Conservation (phyloP, 1,284 basidiomycete genomes). For the Leccinum insolens region DNA sequence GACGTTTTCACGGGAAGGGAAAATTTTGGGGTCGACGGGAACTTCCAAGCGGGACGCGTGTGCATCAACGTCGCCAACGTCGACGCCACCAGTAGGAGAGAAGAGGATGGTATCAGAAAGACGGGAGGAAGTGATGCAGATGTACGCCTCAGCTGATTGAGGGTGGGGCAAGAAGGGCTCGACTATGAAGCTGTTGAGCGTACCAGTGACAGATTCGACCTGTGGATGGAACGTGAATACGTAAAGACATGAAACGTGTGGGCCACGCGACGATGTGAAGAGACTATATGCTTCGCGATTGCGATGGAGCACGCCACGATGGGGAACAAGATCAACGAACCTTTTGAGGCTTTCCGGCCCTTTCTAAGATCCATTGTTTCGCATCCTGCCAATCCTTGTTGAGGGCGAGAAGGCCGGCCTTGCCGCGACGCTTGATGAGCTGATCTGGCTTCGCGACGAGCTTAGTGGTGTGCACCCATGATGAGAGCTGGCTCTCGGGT, state of each 20-base stretch:
- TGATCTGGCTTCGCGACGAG: slow-evolving; percentile 96
- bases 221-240: slow-evolving; percentile 35
- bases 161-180: slow-evolving; percentile 98
- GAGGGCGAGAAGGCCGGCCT: slow-evolving; percentile 92
- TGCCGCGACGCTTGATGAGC: slow-evolving; percentile 99
- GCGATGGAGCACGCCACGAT: slow-evolving; percentile 2
- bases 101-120: slow-evolving; percentile 98
- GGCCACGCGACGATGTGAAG: slow-evolving; percentile 11
- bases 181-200: slow-evolving; percentile 96
- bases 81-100: slow-evolving; percentile 99
- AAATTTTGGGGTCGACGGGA: slow-evolving; percentile 69
- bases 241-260: slow-evolving; percentile 9
- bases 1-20: slow-evolving; percentile 83
- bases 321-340: slow-evolving; percentile 40
- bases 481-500: slow-evolving; percentile 73
- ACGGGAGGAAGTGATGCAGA: slow-evolving; percentile 96
- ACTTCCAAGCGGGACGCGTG: slow-evolving; percentile 93
- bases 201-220: slow-evolving; percentile 94
- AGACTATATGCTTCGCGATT: slow-evolving; percentile 9
- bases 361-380: slow-evolving; percentile 85
- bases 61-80: slow-evolving; percentile 98
- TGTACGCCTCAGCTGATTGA: slow-evolving; percentile 94
- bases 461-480: slow-evolving; percentile 88
- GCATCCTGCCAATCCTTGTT: slow-evolving; percentile 93
- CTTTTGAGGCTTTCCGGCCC: slow-evolving; percentile 94